Evolutionary conservation across 2,329 filamentous ascomycete genomes (phyloP).

Genomic region (Chaetomiaceae sp.): DNA sequence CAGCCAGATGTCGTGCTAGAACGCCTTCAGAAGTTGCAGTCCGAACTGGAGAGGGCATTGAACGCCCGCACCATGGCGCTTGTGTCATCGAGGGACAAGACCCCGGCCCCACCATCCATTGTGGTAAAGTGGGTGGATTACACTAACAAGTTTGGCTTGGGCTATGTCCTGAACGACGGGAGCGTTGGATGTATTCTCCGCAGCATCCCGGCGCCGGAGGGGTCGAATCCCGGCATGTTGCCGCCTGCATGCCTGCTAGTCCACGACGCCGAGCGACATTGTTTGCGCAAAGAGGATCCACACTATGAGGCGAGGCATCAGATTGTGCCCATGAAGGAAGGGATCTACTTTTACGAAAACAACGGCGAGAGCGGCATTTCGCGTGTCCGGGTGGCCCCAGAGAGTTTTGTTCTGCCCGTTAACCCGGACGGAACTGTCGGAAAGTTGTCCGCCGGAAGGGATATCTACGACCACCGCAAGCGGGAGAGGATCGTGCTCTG

Average conservation of each 20-base stretch:
- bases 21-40: conserved; percentile 53
- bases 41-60: conserved; percentile 58
- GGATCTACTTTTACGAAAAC: conserved; percentile 72
- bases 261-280: conserved; percentile 65
- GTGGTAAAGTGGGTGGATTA: conserved; percentile 85
- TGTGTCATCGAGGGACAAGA: conserved; percentile 50
- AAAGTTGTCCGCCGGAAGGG: conserved; percentile 58
- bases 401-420: conserved; percentile 54
- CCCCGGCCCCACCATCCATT: conserved; percentile 56
- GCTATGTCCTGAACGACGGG: conserved; percentile 78
- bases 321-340: conserved; percentile 59
- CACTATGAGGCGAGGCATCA: conserved; percentile 55
- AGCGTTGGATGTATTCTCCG: conserved; percentile 68
- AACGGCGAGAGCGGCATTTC: conserved; percentile 60
- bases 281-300: conserved; percentile 56
- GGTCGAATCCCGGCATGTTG: conserved; percentile 47
- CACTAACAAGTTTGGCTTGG: conserved; percentile 79
- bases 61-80: conserved; percentile 61
- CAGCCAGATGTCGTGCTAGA: conserved; percentile 55
- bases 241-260: conserved; percentile 71
- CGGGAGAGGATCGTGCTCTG: conserved; percentile 62
- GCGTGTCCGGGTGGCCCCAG: conserved; percentile 60
- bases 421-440: conserved; percentile 56
- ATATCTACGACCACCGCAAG: conserved; percentile 62
- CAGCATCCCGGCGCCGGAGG: conserved; percentile 51